These are phyloP conservation scores for Torrubiellomyces zombiae DNA, from an alignment of 2,329 filamentous ascomycete species.

Conservation along the genomic window DNA sequence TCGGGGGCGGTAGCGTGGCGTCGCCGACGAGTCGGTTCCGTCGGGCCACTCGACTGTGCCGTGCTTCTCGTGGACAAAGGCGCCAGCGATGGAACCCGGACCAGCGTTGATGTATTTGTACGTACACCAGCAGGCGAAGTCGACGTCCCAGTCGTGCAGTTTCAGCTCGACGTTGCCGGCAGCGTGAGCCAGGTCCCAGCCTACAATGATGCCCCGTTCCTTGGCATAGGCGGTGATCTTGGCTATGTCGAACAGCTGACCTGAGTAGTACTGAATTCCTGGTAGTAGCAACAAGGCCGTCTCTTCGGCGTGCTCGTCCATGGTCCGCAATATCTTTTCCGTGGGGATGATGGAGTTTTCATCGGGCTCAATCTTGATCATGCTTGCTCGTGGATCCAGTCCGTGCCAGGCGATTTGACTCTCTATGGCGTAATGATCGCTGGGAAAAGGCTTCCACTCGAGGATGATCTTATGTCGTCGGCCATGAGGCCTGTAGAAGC, in stretches of 20 bases:
- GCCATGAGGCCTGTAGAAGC: constrained; percentile 60
- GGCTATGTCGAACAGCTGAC: constrained; percentile 72
- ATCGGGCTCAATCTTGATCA: constrained; percentile 58
- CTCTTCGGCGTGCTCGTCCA: constrained; percentile 56
- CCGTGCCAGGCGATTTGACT: constrained; percentile 63
- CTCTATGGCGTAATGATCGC: constrained; percentile 72
- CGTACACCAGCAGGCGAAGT: constrained; percentile 85
- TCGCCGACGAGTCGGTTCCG: constrained; percentile 17
- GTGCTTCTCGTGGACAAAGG: constrained; percentile 67
- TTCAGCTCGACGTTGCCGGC: constrained; percentile 66
- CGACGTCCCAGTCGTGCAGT: constrained; percentile 78
- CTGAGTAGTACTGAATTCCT: constrained; percentile 83
- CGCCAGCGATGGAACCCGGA: constrained; percentile 62
- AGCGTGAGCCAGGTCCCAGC: constrained; percentile 82
- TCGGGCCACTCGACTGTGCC: constrained; percentile 32
- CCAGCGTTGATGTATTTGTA: constrained; percentile 91
- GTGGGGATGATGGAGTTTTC: constrained; percentile 47
- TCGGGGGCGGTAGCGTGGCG: constrained; percentile 39
- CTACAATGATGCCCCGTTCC: constrained; percentile 51
- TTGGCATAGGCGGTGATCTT: constrained; percentile 66
- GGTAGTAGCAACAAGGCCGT: constrained; percentile 68
- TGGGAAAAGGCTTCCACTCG: constrained; percentile 84
- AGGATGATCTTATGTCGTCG: constrained; percentile 61
- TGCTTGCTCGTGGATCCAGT: constrained; percentile 46
- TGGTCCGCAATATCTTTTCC: constrained; percentile 51